Base-by-base conservation (phyloP, 352 stramenopile genomes). In the Phytophthora brassicae region DNA sequence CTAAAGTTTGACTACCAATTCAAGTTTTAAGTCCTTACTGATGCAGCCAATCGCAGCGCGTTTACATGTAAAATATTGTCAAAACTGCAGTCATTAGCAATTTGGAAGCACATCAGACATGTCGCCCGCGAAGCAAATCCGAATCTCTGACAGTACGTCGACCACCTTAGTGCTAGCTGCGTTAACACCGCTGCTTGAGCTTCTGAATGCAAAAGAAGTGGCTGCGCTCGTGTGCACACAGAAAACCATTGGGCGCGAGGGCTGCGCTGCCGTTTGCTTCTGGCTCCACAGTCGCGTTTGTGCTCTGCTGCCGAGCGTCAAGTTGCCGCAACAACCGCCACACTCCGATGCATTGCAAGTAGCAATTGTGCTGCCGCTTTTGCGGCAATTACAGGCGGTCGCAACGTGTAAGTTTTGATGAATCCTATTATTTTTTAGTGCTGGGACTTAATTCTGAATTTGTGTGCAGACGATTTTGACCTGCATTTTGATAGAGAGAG, bases 361-460 rank as follows among this genome's bases (percentile, higher is more conserved):
- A 28, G 48, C 56, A 26, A 56, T 77, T 49, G 50, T 90, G 28
- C 24, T 87, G 50, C 59, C 54, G 33, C 64, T 88, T 4, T 60
- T 90, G 12, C 65, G 75, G 36, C 75, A 79, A 42, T 53, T 89
- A 46, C 71, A 88, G 39, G 69, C 72, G 9, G 66, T 81, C 36
- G 69, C 62, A n/a, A 75, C 67, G 20, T 90, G 79, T 88, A 66
- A 23, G 80, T 70, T 19, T 43, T 22, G n/a, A 12, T 3, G 45
- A 12, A 22, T 31, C 22, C 16, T 36, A 23, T 28, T 31, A n/a
- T n/a, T n/a, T n/a, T n/a, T n/a, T n/a, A n/a, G n/a, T n/a, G n/a
- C n/a, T n/a, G n/a, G n/a, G n/a, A n/a, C n/a, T n/a, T n/a, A n/a
- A n/a, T 29, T 29, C n/a, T 36, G 2, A n/a, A n/a, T 51, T 57